Evolutionary conservation across 1,284 basidiomycete genomes (phyloP), one percentile per base, ranked within the genome.

Genomic region (Entoloma clypeatum): DNA sequence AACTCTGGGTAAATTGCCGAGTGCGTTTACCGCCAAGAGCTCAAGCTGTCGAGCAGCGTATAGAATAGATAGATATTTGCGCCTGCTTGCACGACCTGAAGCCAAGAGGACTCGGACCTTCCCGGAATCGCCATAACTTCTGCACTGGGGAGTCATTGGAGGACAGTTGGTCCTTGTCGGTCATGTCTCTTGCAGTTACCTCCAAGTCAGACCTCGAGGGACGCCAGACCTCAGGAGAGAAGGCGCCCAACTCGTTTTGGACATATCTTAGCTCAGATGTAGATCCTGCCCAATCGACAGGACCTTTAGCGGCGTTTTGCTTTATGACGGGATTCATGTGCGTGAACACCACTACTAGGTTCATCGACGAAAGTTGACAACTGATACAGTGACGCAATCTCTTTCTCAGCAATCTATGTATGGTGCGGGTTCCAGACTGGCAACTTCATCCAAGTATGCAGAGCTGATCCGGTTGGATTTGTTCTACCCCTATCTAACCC

Each of bases 361-460:
- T 39, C 35, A 6, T 31, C 18, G 17, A 13, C 16, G 13, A 5
- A 32, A 13, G 2, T 11, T 4, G 5, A 26, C 22, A 5, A 10
- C 27, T 38, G 11, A 42, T 36, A 11, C 55, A 86, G 84, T 13
- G 80, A 86, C 51, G 74, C 80, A 2, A 69, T 91, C 11, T 81
- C 80, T 1, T 92, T 91, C 68, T 79, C 85, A 33, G 84, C 89
- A 7, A 72, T 86, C 46, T 92, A 80, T 58, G 77, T 92, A 16
- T 92, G 89, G 89, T 86, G 84, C 58, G 87, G 85, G 2, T 92
- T 92, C 63, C 88, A 92, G 62, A 92, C 83, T 0, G 84, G 83
- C 24, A 86, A 86, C 55, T 77, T 78, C 41, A 69, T 77, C 8
- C 81, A 85, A 64, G 79, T 77, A 48, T 27, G 62, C 45, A 17